A percentile compares a stretch with the other conserved stretches of the same genome.
These are phyloP conservation scores for Saturnispora gosingensis DNA, from an alignment of 805 yeast genomes.

Conservation along the genomic window DNA sequence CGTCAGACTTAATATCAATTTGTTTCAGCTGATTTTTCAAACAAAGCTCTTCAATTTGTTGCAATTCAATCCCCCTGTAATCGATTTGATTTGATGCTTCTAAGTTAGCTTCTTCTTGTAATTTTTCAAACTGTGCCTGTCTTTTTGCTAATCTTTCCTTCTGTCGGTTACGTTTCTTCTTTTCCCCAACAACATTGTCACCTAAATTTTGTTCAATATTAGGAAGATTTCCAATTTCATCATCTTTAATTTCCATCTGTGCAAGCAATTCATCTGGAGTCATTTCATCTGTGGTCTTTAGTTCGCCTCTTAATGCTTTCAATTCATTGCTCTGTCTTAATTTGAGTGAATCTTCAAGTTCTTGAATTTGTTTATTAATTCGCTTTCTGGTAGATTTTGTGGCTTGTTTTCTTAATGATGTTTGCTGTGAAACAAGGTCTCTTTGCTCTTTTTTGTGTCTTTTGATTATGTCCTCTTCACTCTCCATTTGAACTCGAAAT, in stretches of 20 bases:
- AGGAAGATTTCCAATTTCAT: constrained; percentile 4
- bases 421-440: constrained; percentile 56
- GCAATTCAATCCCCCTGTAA: constrained; percentile 61
- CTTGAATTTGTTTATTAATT: constrained; percentile 49
- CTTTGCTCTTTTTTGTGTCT: constrained; percentile 63
- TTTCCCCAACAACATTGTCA: constrained; percentile 6
- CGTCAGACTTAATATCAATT: constrained; percentile 78
- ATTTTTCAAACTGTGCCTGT: constrained; percentile 58
- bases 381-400: constrained; percentile 69
- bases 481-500: constrained; percentile 18
- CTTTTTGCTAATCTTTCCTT: constrained; percentile 75
- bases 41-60: constrained; percentile 50
- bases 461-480: constrained; percentile 41
- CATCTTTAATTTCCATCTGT: constrained; percentile 30
- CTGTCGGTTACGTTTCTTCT: constrained; percentile 61
- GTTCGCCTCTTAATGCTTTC: constrained; percentile 22
- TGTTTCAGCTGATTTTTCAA: constrained; percentile 39
- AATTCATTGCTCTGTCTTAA: constrained; percentile 48
- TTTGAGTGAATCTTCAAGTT: constrained; percentile 48
- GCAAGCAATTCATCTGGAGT: constrained; percentile 63
- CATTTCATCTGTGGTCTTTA: constrained; percentile 35
- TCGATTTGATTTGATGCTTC: constrained; percentile 68
- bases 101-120: constrained; percentile 51
- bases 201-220: not conserved
- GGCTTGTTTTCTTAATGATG: constrained; percentile 76